These are phyloP conservation scores for Iberis pinnata DNA, from an alignment of 345 rosid genomes.

Conservation along the genomic window DNA sequence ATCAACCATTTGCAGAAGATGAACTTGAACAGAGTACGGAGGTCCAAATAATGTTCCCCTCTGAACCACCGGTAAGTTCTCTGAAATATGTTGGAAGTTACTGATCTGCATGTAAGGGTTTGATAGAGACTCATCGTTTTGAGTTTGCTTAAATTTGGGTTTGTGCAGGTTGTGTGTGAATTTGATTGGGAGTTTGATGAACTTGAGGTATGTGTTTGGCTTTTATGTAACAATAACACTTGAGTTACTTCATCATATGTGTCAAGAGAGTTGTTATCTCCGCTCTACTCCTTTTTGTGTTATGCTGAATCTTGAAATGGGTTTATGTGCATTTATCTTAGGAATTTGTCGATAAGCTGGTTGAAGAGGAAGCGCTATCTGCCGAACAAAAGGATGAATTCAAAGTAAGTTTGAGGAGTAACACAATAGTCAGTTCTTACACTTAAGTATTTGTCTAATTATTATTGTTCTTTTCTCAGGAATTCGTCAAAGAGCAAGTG, in stretches of 20 bases:
- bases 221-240: slow-evolving; percentile 4
- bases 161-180: slow-evolving; percentile 78
- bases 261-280: background rate
- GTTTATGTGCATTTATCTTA: slow-evolving; percentile 25
- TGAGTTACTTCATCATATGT: background rate
- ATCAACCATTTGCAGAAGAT: slow-evolving; percentile 82
- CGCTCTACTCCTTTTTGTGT: background rate
- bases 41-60: slow-evolving; percentile 72
- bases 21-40: slow-evolving; percentile 80
- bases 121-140: slow-evolving; percentile 1
- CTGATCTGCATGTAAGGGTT: slow-evolving; percentile 3
- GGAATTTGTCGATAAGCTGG: slow-evolving; percentile 64
- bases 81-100: slow-evolving; percentile 9
- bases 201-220: slow-evolving; percentile 52
- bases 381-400: slow-evolving; percentile 85
- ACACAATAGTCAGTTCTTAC: slow-evolving; percentile 2
- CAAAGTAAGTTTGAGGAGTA: slow-evolving; percentile 39
- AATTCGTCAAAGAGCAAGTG: slow-evolving; percentile 68
- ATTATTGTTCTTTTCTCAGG: slow-evolving; percentile 36
- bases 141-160: background rate
- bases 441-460: background rate
- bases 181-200: slow-evolving; percentile 95
- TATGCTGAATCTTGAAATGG: slow-evolving; percentile 15
- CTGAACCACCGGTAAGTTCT: slow-evolving; percentile 77
- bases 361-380: slow-evolving; percentile 55